These are phyloP conservation scores for Raphanus sativus DNA, from an alignment of 345 rosid genomes.

Conservation along the genomic window DNA sequence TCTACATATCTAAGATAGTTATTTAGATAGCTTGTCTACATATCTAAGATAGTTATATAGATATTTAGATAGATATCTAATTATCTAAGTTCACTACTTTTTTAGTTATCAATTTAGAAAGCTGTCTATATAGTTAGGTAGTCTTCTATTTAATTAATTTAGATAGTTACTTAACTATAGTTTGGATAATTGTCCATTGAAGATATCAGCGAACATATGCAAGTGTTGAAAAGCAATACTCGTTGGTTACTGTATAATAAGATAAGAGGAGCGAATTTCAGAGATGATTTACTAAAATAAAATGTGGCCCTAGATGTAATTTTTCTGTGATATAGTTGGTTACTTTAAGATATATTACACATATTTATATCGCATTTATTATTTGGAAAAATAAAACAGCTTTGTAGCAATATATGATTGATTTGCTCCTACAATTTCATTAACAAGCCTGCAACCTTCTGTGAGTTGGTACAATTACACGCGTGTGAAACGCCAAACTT, in stretches of 20 bases:
- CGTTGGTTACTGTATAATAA: too few species aligned
- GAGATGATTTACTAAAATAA: too few species aligned
- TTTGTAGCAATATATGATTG: background rate
- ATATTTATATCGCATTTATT: background rate
- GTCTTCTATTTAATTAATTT: too few species aligned
- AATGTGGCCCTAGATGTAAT: too few species aligned
- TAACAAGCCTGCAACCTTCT: slow-evolving; percentile 4
- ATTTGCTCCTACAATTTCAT: background rate
- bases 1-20: background rate
- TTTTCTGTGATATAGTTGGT: too few species aligned
- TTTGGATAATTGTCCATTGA: background rate
- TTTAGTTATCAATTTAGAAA: background rate
- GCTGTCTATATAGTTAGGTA: background rate
- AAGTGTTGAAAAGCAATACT: background rate
- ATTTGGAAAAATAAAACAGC: background rate
- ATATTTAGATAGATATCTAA: too few species aligned
- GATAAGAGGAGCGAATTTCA: too few species aligned
- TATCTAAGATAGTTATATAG: too few species aligned
- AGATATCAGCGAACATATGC: background rate
- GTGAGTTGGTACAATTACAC: slow-evolving; percentile 3
- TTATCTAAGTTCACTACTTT: background rate
- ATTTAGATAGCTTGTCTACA: too few species aligned
- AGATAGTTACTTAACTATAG: background rate
- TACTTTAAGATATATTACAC: background rate
- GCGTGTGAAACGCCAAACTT: slow-evolving; percentile 7